These are phyloP conservation scores for Colletotrichum graminicola DNA, from an alignment of 2,329 filamentous ascomycete genomes.

Conservation along the genomic window DNA sequence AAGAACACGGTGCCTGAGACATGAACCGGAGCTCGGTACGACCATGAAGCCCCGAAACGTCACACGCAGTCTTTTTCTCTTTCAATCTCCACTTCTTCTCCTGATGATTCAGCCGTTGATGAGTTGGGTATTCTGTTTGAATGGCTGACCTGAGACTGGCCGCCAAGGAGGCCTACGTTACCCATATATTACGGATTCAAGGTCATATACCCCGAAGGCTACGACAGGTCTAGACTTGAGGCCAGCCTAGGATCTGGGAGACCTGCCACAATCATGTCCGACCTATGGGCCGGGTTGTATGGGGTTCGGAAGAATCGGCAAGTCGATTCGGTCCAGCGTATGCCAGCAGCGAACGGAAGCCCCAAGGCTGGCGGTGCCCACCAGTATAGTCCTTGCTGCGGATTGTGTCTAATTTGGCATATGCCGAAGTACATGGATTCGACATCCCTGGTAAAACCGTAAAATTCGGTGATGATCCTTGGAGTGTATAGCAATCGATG, in stretches of 20 bases:
- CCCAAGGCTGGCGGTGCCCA: neutral
- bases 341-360: neutral
- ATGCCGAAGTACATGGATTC: neutral
- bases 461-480: neutral
- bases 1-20: neutral
- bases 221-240: no score
- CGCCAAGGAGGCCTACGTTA: neutral
- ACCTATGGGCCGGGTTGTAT: fast-evolving
- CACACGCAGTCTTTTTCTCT: neutral
- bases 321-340: neutral
- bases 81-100: neutral
- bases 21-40: neutral
- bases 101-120: neutral
- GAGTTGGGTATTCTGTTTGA: no score
- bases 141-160: no score
- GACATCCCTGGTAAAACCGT: neutral
- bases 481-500: neutral
- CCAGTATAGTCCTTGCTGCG: neutral
- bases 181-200: neutral
- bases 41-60: neutral
- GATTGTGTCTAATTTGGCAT: neutral
- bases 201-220: neutral
- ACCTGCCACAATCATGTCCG: neutral
- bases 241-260: neutral
- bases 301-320: neutral